phyloP scores from a whole-genome alignment of 768 basidiomycete species.

The Omphalotus guepiniiformis region DNA sequence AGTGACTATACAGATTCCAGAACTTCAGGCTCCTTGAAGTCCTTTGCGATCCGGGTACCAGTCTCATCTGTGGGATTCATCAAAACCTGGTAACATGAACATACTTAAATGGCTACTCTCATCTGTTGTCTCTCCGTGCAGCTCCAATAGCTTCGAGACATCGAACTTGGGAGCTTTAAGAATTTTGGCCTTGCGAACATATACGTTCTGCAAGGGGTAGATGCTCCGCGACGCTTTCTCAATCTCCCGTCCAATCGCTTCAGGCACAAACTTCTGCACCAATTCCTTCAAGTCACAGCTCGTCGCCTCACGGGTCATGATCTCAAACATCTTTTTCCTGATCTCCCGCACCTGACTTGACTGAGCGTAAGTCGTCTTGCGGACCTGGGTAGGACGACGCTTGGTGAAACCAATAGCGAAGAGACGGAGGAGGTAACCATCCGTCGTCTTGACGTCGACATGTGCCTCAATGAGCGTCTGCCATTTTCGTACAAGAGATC shows the following conservation, averaged over 20 bases:
- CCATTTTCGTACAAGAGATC: slow-evolving; percentile 99
- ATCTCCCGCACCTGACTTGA: slow-evolving; percentile 94
- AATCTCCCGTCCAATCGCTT: slow-evolving; percentile 98
- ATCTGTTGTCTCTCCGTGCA: slow-evolving; percentile 93
- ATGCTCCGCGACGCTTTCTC: slow-evolving; percentile 96
- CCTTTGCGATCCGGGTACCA: slow-evolving; percentile 88
- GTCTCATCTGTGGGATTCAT: slow-evolving; percentile 65
- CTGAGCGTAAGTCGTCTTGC: slow-evolving; percentile 99
- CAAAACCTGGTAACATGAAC: slow-evolving; percentile 8
- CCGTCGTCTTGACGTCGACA: slow-evolving; percentile 98
- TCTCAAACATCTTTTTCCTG: slow-evolving; percentile 99
- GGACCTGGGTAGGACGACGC: slow-evolving; percentile 92
- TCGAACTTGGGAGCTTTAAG: slow-evolving; percentile 98
- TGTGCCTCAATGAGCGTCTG: slow-evolving; percentile 98
- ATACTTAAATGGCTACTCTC: slow-evolving; percentile 44
- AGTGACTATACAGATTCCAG: slow-evolving; percentile 84
- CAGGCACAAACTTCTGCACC: slow-evolving; percentile 98
- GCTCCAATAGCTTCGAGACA: slow-evolving; percentile 90
- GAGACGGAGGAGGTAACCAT: slow-evolving; percentile 98
- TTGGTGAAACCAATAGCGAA: slow-evolving; percentile 99
- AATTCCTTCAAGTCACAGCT: slow-evolving; percentile 97
- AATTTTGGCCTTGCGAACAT: slow-evolving; percentile 99
- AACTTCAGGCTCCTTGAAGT: slow-evolving; percentile 97
- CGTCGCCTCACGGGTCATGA: slow-evolving; percentile 93
- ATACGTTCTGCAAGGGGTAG: slow-evolving; percentile 99